Percentiles rank a stretch among this genome's conserved stretches.
phyloP scores from a whole-genome alignment of 2,329 filamentous ascomycete genomes.

The Claviceps spartinae region DNA sequence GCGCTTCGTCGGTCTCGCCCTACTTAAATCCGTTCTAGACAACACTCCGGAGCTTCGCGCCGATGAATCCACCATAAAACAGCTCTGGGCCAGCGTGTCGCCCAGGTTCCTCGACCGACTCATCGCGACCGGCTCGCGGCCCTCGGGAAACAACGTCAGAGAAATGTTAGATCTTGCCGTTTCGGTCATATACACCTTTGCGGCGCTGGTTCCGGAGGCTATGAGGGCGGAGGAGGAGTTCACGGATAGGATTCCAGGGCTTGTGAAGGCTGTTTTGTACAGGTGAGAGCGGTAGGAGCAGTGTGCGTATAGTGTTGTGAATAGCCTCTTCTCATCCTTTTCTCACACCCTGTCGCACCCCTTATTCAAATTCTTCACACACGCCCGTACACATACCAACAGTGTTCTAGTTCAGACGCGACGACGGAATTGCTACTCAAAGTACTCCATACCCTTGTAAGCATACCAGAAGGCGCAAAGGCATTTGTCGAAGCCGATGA shows the following conservation, averaged over 20 bases:
- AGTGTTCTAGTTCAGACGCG: slow-evolving; percentile 30
- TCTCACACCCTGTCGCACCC: too few species aligned
- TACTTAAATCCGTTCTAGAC: slow-evolving; percentile 53
- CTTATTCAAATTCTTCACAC: neutral
- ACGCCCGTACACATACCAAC: neutral
- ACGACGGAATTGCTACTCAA: slow-evolving; percentile 41
- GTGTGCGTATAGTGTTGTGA: neutral
- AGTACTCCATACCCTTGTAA: slow-evolving; percentile 42
- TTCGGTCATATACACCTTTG: slow-evolving; percentile 49
- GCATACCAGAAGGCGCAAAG: slow-evolving; percentile 34
- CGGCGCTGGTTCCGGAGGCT: slow-evolving; percentile 38
- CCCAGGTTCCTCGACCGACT: slow-evolving; percentile 51
- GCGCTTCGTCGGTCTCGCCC: slow-evolving; percentile 52
- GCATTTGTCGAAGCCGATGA: slow-evolving; percentile 36
- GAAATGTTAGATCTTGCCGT: slow-evolving; percentile 52
- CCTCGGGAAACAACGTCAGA: slow-evolving; percentile 30
- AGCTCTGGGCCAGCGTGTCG: slow-evolving; percentile 46
- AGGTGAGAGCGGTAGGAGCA: slow-evolving; percentile 25
- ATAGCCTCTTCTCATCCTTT: too few species aligned
- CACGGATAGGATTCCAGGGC: slow-evolving; percentile 35
- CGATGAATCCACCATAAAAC: slow-evolving; percentile 30
- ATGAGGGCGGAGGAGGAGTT: slow-evolving; percentile 32
- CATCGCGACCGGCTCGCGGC: slow-evolving; percentile 37
- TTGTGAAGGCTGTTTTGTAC: slow-evolving; percentile 39
- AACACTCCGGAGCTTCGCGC: slow-evolving; percentile 38